Evolutionary conservation across 371 early-diverging fungal species (phyloP).

Genomic region (Dichotomocladium elegans): DNA sequence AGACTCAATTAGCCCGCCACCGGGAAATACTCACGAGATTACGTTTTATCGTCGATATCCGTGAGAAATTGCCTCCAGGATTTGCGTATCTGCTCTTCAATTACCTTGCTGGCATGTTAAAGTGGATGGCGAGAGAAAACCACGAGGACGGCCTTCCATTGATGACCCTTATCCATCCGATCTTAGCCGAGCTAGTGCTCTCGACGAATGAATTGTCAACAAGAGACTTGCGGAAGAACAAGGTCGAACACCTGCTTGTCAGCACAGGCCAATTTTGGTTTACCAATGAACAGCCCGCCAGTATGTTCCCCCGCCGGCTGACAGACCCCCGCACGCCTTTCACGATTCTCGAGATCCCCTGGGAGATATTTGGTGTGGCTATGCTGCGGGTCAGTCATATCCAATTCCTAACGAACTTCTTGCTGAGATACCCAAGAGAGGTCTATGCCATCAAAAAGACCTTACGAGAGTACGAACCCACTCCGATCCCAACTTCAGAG

Average conservation of each 20-base stretch:
- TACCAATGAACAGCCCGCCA: slow-evolving; percentile 43
- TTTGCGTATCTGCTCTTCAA: slow-evolving; percentile 59
- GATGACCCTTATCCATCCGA: slow-evolving; percentile 47
- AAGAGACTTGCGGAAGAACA: slow-evolving; percentile 61
- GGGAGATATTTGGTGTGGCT: slow-evolving; percentile 51
- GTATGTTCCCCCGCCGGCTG: slow-evolving; percentile 51
- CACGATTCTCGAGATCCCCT: slow-evolving; percentile 43
- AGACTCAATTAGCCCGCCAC: slow-evolving; percentile 32
- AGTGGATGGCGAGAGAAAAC: slow-evolving; percentile 52
- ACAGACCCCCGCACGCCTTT: slow-evolving; percentile 24
- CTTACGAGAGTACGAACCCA: slow-evolving; percentile 41
- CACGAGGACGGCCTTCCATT: slow-evolving; percentile 40
- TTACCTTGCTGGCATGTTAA: slow-evolving; percentile 61
- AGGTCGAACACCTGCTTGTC: slow-evolving; percentile 52
- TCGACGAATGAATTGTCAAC: slow-evolving; percentile 59
- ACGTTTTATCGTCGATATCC: slow-evolving; percentile 44
- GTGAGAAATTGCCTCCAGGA: slow-evolving; percentile 53
- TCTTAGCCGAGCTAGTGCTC: slow-evolving; percentile 51
- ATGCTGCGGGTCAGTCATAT: slow-evolving; percentile 58
- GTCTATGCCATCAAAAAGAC: slow-evolving; percentile 55
- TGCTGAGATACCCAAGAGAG: slow-evolving; percentile 55
- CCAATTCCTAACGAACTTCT: slow-evolving; percentile 59
- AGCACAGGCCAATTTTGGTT: slow-evolving; percentile 66
- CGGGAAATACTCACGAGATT: slow-evolving; percentile 44
- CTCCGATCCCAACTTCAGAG: slow-evolving; percentile 10